Evolutionary conservation across 1,284 basidiomycete species (phyloP).

Genomic region (Rhodotorula sp.): DNA sequence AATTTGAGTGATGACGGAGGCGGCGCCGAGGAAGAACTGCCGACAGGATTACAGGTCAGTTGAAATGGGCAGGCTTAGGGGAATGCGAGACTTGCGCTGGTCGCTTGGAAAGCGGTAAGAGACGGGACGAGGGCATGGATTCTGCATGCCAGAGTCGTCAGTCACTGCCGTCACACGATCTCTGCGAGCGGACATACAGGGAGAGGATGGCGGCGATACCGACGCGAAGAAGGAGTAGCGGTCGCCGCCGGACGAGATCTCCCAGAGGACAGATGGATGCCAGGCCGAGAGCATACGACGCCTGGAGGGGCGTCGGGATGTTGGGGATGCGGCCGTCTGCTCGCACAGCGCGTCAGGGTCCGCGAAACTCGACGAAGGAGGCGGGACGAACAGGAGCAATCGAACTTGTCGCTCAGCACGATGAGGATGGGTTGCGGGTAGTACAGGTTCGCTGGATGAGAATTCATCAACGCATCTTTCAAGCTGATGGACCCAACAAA

Average conservation of each 20-base stretch:
- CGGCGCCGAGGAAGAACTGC: constrained; percentile 25
- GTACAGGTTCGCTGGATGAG: constrained; percentile 60
- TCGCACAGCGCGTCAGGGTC: constrained; percentile 49
- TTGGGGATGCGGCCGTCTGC: constrained; percentile 61
- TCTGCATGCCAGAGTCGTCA: constrained; percentile 44
- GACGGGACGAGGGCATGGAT: constrained; percentile 58
- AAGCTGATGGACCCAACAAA: background rate
- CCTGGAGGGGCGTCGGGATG: constrained; percentile 58
- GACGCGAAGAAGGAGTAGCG: constrained; percentile 57
- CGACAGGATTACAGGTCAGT: background rate
- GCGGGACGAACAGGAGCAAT: constrained; percentile 55
- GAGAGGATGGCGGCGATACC: constrained; percentile 50
- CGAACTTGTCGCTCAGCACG: constrained; percentile 41
- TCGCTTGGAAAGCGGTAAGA: constrained; percentile 57
- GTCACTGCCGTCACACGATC: background rate
- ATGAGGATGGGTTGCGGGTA: constrained; percentile 71
- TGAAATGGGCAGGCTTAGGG: too few species aligned
- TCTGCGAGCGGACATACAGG: background rate
- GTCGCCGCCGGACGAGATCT: constrained; percentile 61
- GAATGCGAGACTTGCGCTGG: constrained; percentile 55
- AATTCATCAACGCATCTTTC: background rate
- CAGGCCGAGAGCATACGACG: constrained; percentile 60
- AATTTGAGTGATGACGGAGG: constrained; percentile 47
- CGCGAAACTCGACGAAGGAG: constrained; percentile 38
- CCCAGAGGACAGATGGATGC: constrained; percentile 64